phyloP scores from a whole-genome alignment of 2,329 filamentous ascomycete genomes.

The Fusarium chaquense region DNA sequence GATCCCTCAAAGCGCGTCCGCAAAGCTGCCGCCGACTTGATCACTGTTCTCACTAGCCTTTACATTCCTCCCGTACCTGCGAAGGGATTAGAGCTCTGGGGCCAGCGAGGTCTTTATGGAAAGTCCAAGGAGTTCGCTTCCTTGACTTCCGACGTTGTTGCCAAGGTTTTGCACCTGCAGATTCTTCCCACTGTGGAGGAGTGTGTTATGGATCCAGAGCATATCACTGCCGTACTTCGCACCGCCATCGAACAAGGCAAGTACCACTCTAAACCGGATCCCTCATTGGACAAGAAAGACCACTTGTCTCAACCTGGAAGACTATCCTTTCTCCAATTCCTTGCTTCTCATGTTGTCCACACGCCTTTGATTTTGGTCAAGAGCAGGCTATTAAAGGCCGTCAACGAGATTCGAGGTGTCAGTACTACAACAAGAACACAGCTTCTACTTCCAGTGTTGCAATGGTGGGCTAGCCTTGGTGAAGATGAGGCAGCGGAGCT shows the following conservation, averaged over 20 bases:
- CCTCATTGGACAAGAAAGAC: slow-evolving; percentile 63
- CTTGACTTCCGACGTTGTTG: slow-evolving; percentile 68
- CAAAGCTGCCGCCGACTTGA: slow-evolving; percentile 76
- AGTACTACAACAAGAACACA: slow-evolving; percentile 77
- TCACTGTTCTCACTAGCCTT: slow-evolving; percentile 66
- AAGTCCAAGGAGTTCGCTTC: slow-evolving; percentile 64
- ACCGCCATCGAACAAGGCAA: slow-evolving; percentile 56
- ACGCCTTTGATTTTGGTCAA: slow-evolving; percentile 79
- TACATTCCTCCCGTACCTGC: slow-evolving; percentile 55
- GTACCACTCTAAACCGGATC: slow-evolving; percentile 50
- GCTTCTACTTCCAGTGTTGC: slow-evolving; percentile 79
- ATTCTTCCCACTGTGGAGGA: slow-evolving; percentile 86
- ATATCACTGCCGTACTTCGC: slow-evolving; percentile 73
- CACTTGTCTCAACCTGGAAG: slow-evolving; percentile 71
- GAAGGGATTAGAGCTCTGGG: slow-evolving; percentile 68
- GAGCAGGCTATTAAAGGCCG: slow-evolving; percentile 74
- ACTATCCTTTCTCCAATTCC: slow-evolving; percentile 74
- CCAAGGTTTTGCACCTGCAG: slow-evolving; percentile 72
- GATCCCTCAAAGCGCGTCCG: slow-evolving; percentile 83
- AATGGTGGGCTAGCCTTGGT: slow-evolving; percentile 73
- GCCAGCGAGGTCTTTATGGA: slow-evolving; percentile 73
- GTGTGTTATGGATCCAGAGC: slow-evolving; percentile 81
- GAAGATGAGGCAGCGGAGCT: slow-evolving; percentile 63
- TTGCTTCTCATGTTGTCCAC: slow-evolving; percentile 77
- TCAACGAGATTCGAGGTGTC: slow-evolving; percentile 80